These are phyloP conservation scores for Erythrophleum fordii DNA, from an alignment of 306 rosid genomes.

Conservation along the genomic window DNA sequence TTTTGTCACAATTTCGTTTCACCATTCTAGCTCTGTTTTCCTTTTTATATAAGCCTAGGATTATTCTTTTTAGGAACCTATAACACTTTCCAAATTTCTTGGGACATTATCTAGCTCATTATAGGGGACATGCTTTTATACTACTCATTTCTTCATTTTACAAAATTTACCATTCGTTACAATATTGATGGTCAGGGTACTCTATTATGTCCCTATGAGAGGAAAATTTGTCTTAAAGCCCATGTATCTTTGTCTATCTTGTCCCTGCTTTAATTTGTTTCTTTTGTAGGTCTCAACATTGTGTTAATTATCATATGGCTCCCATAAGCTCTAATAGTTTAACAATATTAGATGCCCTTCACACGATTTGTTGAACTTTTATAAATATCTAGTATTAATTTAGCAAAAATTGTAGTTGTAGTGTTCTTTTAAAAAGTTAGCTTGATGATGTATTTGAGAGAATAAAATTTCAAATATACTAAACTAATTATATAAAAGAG, in stretches of 20 bases:
- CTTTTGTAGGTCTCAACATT: conserved; percentile 11
- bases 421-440: neutral
- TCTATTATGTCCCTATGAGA: conserved; percentile 32
- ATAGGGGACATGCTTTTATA: too few species aligned
- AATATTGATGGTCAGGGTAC: conserved; percentile 45
- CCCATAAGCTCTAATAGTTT: neutral
- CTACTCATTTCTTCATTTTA: too few species aligned
- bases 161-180: too few species aligned
- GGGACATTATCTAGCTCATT: too few species aligned
- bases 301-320: conserved; percentile 1
- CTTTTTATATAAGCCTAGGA: too few species aligned
- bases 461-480: too few species aligned
- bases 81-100: too few species aligned
- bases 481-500: too few species aligned
- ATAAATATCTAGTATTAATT: neutral
- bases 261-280: neutral
- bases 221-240: conserved; percentile 31
- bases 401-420: neutral
- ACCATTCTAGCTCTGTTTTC: too few species aligned
- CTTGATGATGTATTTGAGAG: neutral
- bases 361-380: neutral
- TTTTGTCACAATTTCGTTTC: too few species aligned
- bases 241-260: conserved; percentile 41
- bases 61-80: too few species aligned
- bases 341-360: neutral